Evolutionary conservation across 306 rosid genomes (phyloP).

Genomic region (Macrotyloma uniflorum): DNA sequence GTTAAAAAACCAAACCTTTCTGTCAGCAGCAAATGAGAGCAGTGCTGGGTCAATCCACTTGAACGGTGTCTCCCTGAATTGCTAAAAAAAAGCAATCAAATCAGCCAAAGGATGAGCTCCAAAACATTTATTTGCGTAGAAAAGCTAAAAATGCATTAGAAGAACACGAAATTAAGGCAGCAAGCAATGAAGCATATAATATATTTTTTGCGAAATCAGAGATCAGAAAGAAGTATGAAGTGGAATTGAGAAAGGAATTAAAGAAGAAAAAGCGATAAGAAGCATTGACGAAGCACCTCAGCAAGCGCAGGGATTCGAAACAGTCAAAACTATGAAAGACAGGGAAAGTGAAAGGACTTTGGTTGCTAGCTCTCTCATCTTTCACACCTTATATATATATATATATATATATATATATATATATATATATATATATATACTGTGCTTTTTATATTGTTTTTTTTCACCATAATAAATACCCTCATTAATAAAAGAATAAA

Average conservation of each 20-base stretch:
- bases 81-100: conserved; percentile 41
- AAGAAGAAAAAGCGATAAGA: conserved; percentile 30
- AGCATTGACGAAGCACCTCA: conserved; percentile 56
- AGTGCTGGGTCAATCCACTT: conserved; percentile 55
- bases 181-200: conserved; percentile 39
- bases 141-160: conserved; percentile 26
- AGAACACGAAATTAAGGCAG: conserved; percentile 35
- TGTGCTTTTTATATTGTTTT: background rate
- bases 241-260: conserved; percentile 8
- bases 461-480: background rate
- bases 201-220: conserved; percentile 44
- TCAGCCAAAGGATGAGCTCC: conserved; percentile 42
- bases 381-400: conserved; percentile 24
- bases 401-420: conserved; percentile 17
- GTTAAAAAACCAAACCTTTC: conserved; percentile 46
- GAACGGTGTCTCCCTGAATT: conserved; percentile 46
- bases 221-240: conserved; percentile 36
- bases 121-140: conserved; percentile 15
- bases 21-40: conserved; percentile 42
- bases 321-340: conserved; percentile 50
- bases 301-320: conserved; percentile 54
- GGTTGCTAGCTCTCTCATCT: conserved; percentile 28
- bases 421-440: conserved; percentile 19
- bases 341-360: conserved; percentile 49
- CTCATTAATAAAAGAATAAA: background rate